These are phyloP conservation scores for Phlegmacium glaucopus DNA, from an alignment of 768 basidiomycete genomes.

Conservation along the genomic window DNA sequence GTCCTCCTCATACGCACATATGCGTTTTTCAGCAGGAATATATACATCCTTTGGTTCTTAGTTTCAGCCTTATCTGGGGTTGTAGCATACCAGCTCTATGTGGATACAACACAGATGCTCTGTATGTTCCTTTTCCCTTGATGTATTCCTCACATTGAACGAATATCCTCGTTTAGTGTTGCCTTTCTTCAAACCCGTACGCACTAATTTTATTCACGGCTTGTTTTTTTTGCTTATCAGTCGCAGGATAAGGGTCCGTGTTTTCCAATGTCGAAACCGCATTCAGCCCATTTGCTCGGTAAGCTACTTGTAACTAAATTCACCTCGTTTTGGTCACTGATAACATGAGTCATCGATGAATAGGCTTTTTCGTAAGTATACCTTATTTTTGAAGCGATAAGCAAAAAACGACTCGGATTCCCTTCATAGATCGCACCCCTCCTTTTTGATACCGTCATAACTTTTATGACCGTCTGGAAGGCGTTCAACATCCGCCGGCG, in stretches of 20 bases:
- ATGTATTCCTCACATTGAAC: background rate
- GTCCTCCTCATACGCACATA: slow-evolving; percentile 83
- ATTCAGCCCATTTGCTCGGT: slow-evolving; percentile 82
- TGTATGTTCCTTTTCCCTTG: slow-evolving; percentile 37
- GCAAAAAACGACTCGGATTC: slow-evolving; percentile 5
- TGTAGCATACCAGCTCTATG: slow-evolving; percentile 79
- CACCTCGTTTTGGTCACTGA: background rate
- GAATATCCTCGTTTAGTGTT: slow-evolving; percentile 41
- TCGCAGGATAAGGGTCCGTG: slow-evolving; percentile 60
- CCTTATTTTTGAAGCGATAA: slow-evolving; percentile 1
- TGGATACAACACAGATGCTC: slow-evolving; percentile 75
- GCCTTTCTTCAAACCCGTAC: slow-evolving; percentile 59
- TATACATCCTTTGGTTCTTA: slow-evolving; percentile 61
- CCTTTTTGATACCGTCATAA: slow-evolving; percentile 77
- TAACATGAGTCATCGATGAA: slow-evolving; percentile 2
- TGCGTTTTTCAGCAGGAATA: slow-evolving; percentile 81
- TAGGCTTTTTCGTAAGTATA: slow-evolving; percentile 56
- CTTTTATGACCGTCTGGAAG: slow-evolving; percentile 77
- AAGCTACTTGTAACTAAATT: slow-evolving; percentile 11
- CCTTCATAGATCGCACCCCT: slow-evolving; percentile 69
- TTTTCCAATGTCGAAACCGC: slow-evolving; percentile 78
- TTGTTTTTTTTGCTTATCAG: background rate
- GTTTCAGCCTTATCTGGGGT: slow-evolving; percentile 67
- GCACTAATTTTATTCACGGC: slow-evolving; percentile 13
- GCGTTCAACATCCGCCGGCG: slow-evolving; percentile 73